Conservation (phyloP, 2,329 filamentous ascomycete genomes). For the Chaetomium globosum region DNA sequence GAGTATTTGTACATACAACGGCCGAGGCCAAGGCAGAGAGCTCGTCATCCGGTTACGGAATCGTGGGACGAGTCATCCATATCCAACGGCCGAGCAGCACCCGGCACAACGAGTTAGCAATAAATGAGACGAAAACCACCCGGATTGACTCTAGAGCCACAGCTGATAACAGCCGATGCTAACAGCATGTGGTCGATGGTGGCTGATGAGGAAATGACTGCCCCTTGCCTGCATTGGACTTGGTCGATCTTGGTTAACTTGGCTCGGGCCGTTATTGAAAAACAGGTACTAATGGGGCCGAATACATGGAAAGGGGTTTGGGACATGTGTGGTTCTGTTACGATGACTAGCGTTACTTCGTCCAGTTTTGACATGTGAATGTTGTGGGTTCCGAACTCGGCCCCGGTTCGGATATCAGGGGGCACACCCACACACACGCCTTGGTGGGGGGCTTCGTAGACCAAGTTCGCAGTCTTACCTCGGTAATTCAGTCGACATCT, state of each 20-base stretch:
- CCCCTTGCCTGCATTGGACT: background rate
- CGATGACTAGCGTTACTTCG: background rate
- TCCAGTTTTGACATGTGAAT: slow-evolving; percentile 12
- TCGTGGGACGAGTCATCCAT: background rate
- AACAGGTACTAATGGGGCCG: background rate
- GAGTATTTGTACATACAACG: too few species aligned
- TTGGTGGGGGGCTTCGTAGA: background rate
- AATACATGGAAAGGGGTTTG: background rate
- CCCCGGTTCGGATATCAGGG: slow-evolving; percentile 10
- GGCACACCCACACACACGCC: background rate
- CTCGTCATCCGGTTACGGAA: slow-evolving; percentile 13
- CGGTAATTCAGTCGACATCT: background rate
- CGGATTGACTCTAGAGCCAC: background rate
- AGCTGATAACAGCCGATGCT: slow-evolving; percentile 7
- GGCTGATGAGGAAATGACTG: background rate
- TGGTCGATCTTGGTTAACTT: background rate
- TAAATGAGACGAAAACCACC: slow-evolving; percentile 14
- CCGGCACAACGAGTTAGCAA: background rate
- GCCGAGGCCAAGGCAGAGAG: background rate
- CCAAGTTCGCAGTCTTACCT: background rate
- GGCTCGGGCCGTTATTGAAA: background rate
- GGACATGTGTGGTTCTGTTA: background rate
- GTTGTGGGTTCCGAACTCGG: slow-evolving; percentile 17
- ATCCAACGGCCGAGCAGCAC: slow-evolving; percentile 18
- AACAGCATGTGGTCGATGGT: slow-evolving; percentile 7